Base-by-base conservation (phyloP, 1,139 yeast species). In the Scheffersomyces segobiensis region DNA sequence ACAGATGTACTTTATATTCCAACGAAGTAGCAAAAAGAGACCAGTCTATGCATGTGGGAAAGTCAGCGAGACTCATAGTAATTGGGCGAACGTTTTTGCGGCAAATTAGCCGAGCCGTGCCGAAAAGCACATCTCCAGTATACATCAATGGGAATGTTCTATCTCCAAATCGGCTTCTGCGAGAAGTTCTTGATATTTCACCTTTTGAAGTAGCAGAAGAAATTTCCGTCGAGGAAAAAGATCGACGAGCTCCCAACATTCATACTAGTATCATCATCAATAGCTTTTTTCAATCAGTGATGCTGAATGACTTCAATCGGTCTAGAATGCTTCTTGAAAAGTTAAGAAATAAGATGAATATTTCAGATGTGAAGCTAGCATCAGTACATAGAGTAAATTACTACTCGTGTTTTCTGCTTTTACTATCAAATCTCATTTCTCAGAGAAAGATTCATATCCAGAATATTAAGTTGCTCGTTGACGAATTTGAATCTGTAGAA, bases 331-430 rank as follows among this genome's bases (percentile, higher is more conserved):
- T 59, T 3, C 56, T 63, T 3, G 21, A 19, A 4, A 56, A 53
- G 20, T 26, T 63, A 12, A 60, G 60, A 0, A 19, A 50, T 1
- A 52, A 49, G 12, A 55, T 62, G 14, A 56, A 57, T 42, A 47
- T 49, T 6, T 20, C 53, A 3, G 22, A 56, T 5, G 51, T 58
- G 17, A 48, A 24, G 12, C 21, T 26, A n/a, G 26, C 55, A 1
- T n/a, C 49, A 3, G 59, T 55, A 17, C 58, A 61, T 4, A 50
- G 60, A 6, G 59, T 60, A 26, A 58, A 54, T 24, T 67, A 65
- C 54, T 62, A 56, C 26, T 67, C 71, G 3, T 66, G 68, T 46
- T 57, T 67, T 24, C 52, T 53, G 21, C 57, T 67, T 5, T 58
- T 65, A 17, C 51, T 65, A 20, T 22, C 63, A 7, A 56, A 57